These are phyloP conservation scores for Ogataea ganodermae DNA, from an alignment of 805 yeast species.

Conservation along the genomic window DNA sequence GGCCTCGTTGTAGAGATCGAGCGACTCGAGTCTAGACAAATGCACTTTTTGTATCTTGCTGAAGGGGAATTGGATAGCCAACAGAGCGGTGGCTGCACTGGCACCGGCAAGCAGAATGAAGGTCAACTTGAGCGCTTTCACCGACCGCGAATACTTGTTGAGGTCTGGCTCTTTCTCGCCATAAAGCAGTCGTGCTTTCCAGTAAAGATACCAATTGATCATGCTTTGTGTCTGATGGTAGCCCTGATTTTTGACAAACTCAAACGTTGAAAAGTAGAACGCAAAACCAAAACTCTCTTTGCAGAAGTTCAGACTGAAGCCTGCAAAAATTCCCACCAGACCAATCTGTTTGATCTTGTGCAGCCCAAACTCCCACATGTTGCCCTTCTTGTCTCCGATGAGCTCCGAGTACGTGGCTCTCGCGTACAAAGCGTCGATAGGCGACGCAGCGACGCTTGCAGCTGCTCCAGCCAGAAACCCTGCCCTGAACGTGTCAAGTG, in stretches of 20 bases:
- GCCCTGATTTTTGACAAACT: conserved; percentile 70
- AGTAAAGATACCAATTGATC: conserved; percentile 41
- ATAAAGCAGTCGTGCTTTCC: conserved; percentile 36
- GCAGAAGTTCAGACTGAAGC: conserved; percentile 71
- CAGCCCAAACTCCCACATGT: conserved; percentile 76
- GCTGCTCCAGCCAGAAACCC: conserved; percentile 86
- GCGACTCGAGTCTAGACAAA: conserved; percentile 74
- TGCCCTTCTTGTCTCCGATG: conserved; percentile 63
- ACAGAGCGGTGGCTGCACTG: conserved; percentile 74
- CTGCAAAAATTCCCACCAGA: conserved; percentile 83
- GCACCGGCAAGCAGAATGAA: conserved; percentile 85
- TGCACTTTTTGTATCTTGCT: conserved; percentile 79
- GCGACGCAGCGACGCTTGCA: conserved; percentile 91
- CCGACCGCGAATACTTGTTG: conserved; percentile 27
- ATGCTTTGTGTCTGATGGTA: conserved; percentile 48
- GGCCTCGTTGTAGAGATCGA: conserved; percentile 59
- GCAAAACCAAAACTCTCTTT: conserved; percentile 88
- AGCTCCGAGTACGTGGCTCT: conserved; percentile 78
- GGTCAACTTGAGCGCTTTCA: conserved; percentile 58
- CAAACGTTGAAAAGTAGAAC: conserved; percentile 78
- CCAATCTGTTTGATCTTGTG: conserved; percentile 75
- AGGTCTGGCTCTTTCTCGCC: conserved; percentile 18
- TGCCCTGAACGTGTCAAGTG: conserved; percentile 67
- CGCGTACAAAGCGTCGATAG: conserved; percentile 86
- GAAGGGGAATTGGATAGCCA: conserved; percentile 82